Evolutionary conservation across 108 stramenopile species (phyloP).

Genomic region (Pseudonitzschia pungens): DNA sequence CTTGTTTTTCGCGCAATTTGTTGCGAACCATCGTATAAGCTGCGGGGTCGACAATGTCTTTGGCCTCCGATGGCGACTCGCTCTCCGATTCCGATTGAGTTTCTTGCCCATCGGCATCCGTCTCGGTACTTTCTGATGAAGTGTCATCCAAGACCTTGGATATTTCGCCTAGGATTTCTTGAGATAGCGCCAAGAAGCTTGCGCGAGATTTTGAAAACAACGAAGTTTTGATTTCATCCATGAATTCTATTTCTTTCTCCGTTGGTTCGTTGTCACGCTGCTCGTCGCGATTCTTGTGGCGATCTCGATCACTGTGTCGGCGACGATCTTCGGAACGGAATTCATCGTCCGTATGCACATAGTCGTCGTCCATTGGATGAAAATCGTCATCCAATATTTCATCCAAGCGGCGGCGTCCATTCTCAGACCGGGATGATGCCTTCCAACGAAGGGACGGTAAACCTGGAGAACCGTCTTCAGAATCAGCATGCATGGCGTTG

Average conservation of each 20-base stretch:
- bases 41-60: slow-evolving; percentile 48
- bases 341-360: slow-evolving; percentile 16
- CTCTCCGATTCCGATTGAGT: background rate
- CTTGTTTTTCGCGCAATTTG: slow-evolving; percentile 36
- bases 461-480: background rate
- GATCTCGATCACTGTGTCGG: slow-evolving; percentile 27
- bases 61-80: background rate
- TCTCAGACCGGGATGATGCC: background rate
- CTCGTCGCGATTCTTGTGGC: slow-evolving; percentile 17
- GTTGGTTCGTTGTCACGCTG: background rate
- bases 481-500: slow-evolving; percentile 23
- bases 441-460: slow-evolving; percentile 1
- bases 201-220: slow-evolving; percentile 24
- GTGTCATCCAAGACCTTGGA: slow-evolving; percentile 14
- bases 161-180: slow-evolving; percentile 19
- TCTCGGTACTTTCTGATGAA: background rate
- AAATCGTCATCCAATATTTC: slow-evolving; percentile 1
- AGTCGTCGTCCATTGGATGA: slow-evolving; percentile 23
- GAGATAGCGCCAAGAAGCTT: slow-evolving; percentile 21
- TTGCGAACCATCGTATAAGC: slow-evolving; percentile 56
- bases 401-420: slow-evolving; percentile 21
- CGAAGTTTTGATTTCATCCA: slow-evolving; percentile 14
- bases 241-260: slow-evolving; percentile 33
- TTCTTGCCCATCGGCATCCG: slow-evolving; percentile 3
- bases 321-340: background rate